Percentiles rank a stretch among this genome's conserved stretches.
These are phyloP conservation scores for Pulveroboletus sp. DNA, from an alignment of 768 basidiomycete species.

Conservation along the genomic window DNA sequence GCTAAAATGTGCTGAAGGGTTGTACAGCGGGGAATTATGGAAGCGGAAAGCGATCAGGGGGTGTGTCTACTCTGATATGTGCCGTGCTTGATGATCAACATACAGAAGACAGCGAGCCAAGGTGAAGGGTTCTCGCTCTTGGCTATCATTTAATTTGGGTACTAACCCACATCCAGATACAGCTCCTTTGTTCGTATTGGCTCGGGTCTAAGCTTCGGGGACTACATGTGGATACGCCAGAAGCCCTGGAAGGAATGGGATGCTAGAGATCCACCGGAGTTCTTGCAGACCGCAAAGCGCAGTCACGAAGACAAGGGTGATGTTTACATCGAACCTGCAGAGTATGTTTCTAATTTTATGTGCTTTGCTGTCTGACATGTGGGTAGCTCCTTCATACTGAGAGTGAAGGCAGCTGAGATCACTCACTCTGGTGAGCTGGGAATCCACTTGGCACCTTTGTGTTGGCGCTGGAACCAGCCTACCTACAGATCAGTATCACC, in stretches of 20 bases:
- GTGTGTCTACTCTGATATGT: constrained; percentile 85
- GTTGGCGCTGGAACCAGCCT: neutral
- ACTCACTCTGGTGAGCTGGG: constrained; percentile 55
- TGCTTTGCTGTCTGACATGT: neutral
- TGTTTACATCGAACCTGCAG: constrained; percentile 82
- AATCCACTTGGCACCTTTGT: neutral
- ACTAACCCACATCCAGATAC: constrained; percentile 48
- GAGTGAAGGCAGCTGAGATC: constrained; percentile 93
- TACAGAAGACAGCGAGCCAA: constrained; percentile 49
- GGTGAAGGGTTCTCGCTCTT: constrained; percentile 36
- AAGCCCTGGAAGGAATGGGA: constrained; percentile 84
- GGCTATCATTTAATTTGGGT: neutral
- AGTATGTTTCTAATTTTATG: constrained; percentile 44
- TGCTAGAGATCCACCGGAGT: constrained; percentile 65
- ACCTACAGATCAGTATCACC: constrained; percentile 67
- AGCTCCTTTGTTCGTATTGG: constrained; percentile 87
- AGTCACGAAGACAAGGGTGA: constrained; percentile 81
- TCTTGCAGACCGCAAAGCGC: constrained; percentile 56
- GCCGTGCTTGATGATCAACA: constrained; percentile 79
- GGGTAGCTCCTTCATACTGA: constrained; percentile 84
- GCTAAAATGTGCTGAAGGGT: neutral
- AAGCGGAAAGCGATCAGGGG: constrained; percentile 77
- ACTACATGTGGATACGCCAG: constrained; percentile 79
- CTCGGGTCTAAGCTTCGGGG: constrained; percentile 78
- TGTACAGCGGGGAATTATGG: constrained; percentile 83